phyloP scores from a whole-genome alignment of 2,329 filamentous ascomycete species.

The Hypomyces perniciosus region DNA sequence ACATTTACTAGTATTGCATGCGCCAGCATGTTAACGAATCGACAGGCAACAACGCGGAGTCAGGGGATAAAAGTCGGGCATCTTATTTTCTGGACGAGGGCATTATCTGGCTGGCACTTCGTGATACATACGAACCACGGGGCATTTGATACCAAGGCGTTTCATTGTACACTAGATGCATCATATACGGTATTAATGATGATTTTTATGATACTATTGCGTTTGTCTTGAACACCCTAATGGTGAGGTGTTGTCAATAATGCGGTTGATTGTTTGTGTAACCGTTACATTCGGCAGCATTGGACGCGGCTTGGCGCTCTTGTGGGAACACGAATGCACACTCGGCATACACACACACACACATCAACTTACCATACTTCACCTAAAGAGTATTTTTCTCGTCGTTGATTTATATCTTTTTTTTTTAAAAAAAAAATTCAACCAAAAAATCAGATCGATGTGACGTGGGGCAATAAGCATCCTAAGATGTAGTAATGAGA shows the following conservation, averaged over 20 bases:
- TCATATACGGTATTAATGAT: slow-evolving; percentile 8
- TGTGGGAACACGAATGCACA: too few species aligned
- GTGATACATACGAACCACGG: not conserved
- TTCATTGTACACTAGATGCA: slow-evolving; percentile 11
- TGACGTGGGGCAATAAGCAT: too few species aligned
- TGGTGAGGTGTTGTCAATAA: not conserved
- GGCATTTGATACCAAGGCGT: slow-evolving; percentile 6
- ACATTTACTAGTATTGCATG: not conserved
- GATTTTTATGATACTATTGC: not conserved
- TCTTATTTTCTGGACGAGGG: not conserved
- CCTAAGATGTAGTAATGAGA: too few species aligned
- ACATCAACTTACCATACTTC: too few species aligned
- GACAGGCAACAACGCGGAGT: not conserved
- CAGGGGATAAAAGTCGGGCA: not conserved
- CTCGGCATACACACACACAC: too few species aligned
- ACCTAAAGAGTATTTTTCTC: too few species aligned
- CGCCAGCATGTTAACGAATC: not conserved
- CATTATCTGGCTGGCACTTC: not conserved
- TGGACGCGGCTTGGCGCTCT: too few species aligned
- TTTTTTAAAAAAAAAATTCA: too few species aligned
- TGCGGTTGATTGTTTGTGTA: not conserved
- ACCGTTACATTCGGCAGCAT: too few species aligned
- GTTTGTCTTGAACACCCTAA: not conserved
- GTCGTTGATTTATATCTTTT: too few species aligned
- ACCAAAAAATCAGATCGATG: too few species aligned